Percentiles rank a stretch among this genome's conserved stretches.
phyloP scores from a whole-genome alignment of 495 filamentous ascomycete species.

The Talaromyces adpressus region DNA sequence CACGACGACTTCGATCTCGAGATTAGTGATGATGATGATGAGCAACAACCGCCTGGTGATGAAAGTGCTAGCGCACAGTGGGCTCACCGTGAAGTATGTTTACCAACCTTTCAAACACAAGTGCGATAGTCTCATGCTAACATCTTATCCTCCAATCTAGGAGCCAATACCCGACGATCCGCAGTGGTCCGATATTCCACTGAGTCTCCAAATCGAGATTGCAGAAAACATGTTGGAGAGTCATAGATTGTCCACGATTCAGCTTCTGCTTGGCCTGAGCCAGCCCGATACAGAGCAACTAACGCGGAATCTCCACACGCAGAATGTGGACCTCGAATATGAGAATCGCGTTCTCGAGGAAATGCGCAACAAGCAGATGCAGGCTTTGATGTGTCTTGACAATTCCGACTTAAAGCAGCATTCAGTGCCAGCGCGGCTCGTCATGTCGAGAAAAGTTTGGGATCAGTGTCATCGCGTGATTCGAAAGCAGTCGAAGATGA shows the following conservation, averaged over 20 bases:
- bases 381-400: conserved; percentile 21
- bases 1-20: conserved; percentile 1
- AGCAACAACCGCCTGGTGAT: conserved; percentile 6
- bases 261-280: conserved; percentile 21
- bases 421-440: conserved; percentile 15
- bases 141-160: background rate
- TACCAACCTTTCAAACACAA: background rate
- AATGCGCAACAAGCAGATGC: conserved; percentile 28
- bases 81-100: background rate
- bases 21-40: conserved; percentile 16
- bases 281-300: conserved; percentile 14
- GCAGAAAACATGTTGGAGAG: conserved; percentile 22
- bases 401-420: conserved; percentile 16
- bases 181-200: conserved; percentile 28
- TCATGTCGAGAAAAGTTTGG: conserved; percentile 16
- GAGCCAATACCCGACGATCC: conserved; percentile 10
- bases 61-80: background rate
- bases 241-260: conserved; percentile 12
- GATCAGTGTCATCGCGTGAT: conserved; percentile 12
- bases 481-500: conserved; percentile 4
- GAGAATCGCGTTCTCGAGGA: conserved; percentile 21
- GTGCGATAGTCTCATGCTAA: background rate
- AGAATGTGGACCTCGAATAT: conserved; percentile 18
- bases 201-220: conserved; percentile 29
- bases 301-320: conserved; percentile 10